Evolutionary conservation across 208 protist species (phyloP).

Genomic region (Leptomonas pyrrhocoris): DNA sequence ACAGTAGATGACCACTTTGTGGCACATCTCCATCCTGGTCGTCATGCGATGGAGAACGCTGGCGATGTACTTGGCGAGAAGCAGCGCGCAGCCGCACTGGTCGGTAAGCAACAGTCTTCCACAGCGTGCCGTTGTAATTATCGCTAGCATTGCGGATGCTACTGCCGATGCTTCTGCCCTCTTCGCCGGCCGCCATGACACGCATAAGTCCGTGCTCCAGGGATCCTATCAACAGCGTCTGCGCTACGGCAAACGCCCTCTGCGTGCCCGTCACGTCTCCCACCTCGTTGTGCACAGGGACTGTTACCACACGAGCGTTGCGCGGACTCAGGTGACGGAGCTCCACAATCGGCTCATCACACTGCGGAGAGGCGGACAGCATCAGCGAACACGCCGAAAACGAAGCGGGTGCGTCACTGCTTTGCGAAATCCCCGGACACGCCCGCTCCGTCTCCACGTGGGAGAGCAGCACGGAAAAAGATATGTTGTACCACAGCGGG

Average conservation of each 20-base stretch:
- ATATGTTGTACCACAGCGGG: conserved; percentile 57
- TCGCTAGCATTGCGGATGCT: background rate
- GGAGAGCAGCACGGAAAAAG: conserved; percentile 45
- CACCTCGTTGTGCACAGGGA: background rate
- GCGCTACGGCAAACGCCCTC: conserved; percentile 14
- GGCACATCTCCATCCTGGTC: background rate
- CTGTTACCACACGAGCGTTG: background rate
- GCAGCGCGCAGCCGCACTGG: too few species aligned
- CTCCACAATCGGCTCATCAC: conserved; percentile 17
- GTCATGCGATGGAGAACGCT: background rate
- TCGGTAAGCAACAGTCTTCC: too few species aligned
- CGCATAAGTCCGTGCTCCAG: conserved; percentile 10
- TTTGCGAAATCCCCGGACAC: conserved; percentile 8
- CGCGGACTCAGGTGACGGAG: conserved; percentile 4
- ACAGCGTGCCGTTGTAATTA: background rate
- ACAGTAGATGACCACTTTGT: background rate
- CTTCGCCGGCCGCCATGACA: background rate
- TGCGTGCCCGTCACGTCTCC: background rate
- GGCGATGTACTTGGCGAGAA: too few species aligned
- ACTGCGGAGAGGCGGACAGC: conserved; percentile 23
- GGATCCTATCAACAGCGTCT: conserved; percentile 16
- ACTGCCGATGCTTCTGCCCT: background rate
- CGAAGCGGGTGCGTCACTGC: background rate
- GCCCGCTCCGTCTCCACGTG: conserved; percentile 1
- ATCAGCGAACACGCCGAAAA: conserved; percentile 15